Evolutionary conservation across 306 rosid species (phyloP), one percentile per base, ranked within the genome.

Genomic region (Argentina anserina): DNA sequence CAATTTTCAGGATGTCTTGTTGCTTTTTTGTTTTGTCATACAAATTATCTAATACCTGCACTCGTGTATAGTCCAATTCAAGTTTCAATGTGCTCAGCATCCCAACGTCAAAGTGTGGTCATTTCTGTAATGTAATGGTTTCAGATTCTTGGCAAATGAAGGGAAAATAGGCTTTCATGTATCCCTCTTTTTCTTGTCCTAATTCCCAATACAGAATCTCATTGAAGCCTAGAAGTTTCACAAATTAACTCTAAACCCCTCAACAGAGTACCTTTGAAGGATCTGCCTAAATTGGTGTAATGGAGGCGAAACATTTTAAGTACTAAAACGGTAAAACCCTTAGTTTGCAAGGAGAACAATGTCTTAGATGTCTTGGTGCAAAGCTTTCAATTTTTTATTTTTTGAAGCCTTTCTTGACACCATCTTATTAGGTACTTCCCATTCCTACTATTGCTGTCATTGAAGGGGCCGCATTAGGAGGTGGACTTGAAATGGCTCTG

Each of bases 401-500:
- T n/a, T n/a, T n/a, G n/a, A n/a, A n/a, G n/a, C n/a, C n/a, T n/a
- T 71, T 39, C 67, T 63, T 83, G 71, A 70, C 12, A 76, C 23
- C 58, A n/a, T 76, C 70, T 59, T 77, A 60, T 81, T 84, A 94
- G 97, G 88, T 50, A 67, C 84, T 94, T 79, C 33, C 61, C 45
- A 65, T 94, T 63, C 98, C 98, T 68, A 87, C 92, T 72, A 85
- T 94, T 73, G 97, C 97, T 43, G 90, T 84, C 73, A 85, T 94
- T 76, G 98, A 94, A 84, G 98, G 98, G 74, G 96, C 84, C 26
- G 97, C 98, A 31, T 76, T 91, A 74, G 98, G 98, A 52, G 97
- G 98, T 81, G 98, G 98, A 80, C 92, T 94, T 81, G 97, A 91
- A 88, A 82, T 94, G 90, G 97, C 96, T 81, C 72, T 94, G 63